phyloP scores from a whole-genome alignment of 257 asterid species.

The Solanum tarijense region DNA sequence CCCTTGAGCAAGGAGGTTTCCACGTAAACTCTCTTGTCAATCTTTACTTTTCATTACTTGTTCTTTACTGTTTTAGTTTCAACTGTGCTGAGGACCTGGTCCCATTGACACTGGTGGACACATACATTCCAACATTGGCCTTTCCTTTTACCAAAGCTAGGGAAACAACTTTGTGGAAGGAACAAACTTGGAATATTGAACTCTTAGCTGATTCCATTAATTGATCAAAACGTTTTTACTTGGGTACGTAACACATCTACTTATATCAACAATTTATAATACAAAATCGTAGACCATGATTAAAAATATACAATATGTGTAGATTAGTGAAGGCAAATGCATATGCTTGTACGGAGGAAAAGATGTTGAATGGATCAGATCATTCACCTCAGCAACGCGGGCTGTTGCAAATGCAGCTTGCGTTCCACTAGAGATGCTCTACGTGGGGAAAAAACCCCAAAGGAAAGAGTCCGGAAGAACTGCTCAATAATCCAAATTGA shows the following conservation, averaged over 20 bases:
- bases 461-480: constrained; percentile 52
- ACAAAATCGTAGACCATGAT: no score
- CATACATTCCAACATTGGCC: constrained; percentile 10
- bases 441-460: constrained; percentile 17
- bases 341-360: constrained; percentile 89
- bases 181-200: constrained; percentile 51
- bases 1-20: no score
- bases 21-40: no score
- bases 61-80: no score
- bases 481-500: constrained; percentile 10
- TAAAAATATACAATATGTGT: no score
- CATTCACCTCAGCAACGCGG: constrained; percentile 36
- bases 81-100: no score
- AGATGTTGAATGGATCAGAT: constrained; percentile 69
- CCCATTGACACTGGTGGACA: no score
- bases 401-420: constrained; percentile 28
- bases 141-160: constrained; percentile 60
- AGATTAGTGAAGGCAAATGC: constrained; percentile 17
- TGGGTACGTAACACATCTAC: constrained; percentile 40
- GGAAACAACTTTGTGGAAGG: constrained; percentile 68
- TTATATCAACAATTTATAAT: no score
- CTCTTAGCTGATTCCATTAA: constrained; percentile 49
- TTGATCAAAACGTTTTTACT: constrained; percentile 34
- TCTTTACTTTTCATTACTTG: no score
- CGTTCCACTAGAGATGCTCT: constrained; percentile 13